Evolutionary conservation across 305 asterid species (phyloP).

Genomic region (Fraxinus albicans): DNA sequence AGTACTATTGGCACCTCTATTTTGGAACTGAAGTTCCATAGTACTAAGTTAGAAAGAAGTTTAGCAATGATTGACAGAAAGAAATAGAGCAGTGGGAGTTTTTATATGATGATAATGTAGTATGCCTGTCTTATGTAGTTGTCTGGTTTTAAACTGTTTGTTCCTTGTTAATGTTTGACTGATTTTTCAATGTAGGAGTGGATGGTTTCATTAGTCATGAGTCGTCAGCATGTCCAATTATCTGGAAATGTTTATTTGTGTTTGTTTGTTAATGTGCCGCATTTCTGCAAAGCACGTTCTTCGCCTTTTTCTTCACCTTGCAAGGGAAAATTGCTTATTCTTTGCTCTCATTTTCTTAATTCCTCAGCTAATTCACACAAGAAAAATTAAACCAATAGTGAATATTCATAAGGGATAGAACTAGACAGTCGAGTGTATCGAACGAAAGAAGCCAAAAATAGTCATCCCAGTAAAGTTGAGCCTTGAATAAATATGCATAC

Average conservation of each 20-base stretch:
- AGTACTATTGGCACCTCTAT: conserved; percentile 11
- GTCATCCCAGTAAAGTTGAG: background rate
- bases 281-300: conserved; percentile 45
- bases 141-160: conserved; percentile 27
- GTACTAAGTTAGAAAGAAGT: background rate
- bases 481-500: background rate
- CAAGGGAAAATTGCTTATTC: background rate
- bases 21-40: conserved; percentile 57
- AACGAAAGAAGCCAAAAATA: background rate
- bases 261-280: conserved; percentile 26
- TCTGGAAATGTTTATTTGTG: conserved; percentile 21
- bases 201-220: conserved; percentile 25
- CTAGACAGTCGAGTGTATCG: background rate
- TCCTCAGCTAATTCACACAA: background rate
- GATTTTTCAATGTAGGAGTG: conserved; percentile 40
- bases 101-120: conserved; percentile 27
- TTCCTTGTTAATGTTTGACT: conserved; percentile 36
- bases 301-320: conserved; percentile 22
- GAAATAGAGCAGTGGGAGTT: conserved; percentile 24
- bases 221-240: conserved; percentile 44
- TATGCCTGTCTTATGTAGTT: conserved; percentile 31
- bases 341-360: background rate
- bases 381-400: background rate
- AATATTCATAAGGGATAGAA: background rate
- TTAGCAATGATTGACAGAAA: conserved; percentile 20